Evolutionary conservation across 2,329 filamentous ascomycete genomes (phyloP), one percentile per base, ranked within the genome.

Genomic region (Scytalidium sp.): DNA sequence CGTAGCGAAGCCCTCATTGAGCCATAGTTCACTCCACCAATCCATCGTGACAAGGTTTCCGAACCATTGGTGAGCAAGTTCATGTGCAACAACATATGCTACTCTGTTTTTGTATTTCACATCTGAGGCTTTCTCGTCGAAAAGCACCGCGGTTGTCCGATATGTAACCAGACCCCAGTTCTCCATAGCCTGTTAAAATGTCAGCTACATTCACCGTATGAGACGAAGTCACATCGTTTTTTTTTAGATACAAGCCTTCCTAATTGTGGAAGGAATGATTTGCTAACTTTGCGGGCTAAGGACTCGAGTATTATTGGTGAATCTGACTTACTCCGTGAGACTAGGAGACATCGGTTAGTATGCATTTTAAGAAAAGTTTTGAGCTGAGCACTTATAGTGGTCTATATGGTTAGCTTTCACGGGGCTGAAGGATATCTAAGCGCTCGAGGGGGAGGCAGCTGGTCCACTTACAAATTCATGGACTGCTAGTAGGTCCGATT

Each of bases 71-170:
- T 96, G 91, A 49, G 92, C 94, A 54, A 99, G 79, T 70, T 99
- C 94, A 70, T 99, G 94, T n/a, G 94, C 93, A 45, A 97, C 92
- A 50, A 97, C 92, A 63, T 99, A 97, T 25, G 94, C 94, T 56
- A 99, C 88, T 32, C 92, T 82, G 68, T 96, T 97, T 70, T 91
- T 92, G 74, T 93, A 97, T 56, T 85, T 84, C 40, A 89, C 84
- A 66, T 97, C 93, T 0, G 93, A 97, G 44, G 87, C 88, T 66
- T 90, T 85, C 68, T 96, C 90, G 63, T 99, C 93, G 64, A 94
- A 99, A n/a, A 99, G 80, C 22, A 99, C 87, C 45, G 94, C 92
- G 10, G 93, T 97, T 10, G 93, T 96, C 57, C 91, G 83, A 73
- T 97, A 99, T 25, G 94, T 97, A 51, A 99, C 90, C 47, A 99